These are phyloP conservation scores for Cyathus striatus DNA, from an alignment of 768 basidiomycete species.

Conservation along the genomic window DNA sequence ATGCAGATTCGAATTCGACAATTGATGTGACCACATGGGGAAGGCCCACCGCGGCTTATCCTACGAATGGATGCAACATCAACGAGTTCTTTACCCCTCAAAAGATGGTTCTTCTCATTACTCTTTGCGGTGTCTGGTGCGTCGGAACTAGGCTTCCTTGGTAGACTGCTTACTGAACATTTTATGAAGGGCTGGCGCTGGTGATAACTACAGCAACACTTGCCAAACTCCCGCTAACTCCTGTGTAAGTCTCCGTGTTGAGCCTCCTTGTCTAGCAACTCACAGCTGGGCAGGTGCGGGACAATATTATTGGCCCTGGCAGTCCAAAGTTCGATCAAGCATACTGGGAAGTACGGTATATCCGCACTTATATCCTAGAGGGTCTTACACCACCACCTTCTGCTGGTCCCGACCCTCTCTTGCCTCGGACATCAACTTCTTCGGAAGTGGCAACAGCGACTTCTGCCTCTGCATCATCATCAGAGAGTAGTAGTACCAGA, in stretches of 20 bases:
- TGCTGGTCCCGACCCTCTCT: not conserved
- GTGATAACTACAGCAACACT: conserved; percentile 22
- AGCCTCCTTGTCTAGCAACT: not conserved
- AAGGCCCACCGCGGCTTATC: conserved; percentile 33
- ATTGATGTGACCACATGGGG: conserved; percentile 38
- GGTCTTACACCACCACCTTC: not conserved
- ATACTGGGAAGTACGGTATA: conserved; percentile 63
- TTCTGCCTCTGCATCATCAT: too few species aligned
- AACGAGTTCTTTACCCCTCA: conserved; percentile 37
- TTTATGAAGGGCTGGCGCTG: conserved; percentile 35
- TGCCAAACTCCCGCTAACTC: conserved; percentile 21
- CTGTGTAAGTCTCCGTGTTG: not conserved
- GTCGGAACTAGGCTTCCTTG: conserved; percentile 3
- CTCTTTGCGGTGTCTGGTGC: conserved; percentile 44
- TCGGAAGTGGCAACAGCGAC: not conserved
- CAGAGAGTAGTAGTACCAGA: too few species aligned
- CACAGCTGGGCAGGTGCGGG: conserved; percentile 30
- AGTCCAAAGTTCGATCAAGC: conserved; percentile 32
- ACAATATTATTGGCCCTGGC: conserved; percentile 44
- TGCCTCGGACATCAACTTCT: not conserved
- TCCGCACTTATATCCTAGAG: conserved; percentile 31
- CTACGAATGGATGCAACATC: conserved; percentile 34
- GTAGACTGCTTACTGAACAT: not conserved
- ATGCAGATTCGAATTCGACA: conserved; percentile 10
- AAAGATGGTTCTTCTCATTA: conserved; percentile 47